Percentiles rank a stretch among this genome's conserved stretches.
Conservation (phyloP, 495 filamentous ascomycete species). For the Lasiosphaeria miniovina region DNA sequence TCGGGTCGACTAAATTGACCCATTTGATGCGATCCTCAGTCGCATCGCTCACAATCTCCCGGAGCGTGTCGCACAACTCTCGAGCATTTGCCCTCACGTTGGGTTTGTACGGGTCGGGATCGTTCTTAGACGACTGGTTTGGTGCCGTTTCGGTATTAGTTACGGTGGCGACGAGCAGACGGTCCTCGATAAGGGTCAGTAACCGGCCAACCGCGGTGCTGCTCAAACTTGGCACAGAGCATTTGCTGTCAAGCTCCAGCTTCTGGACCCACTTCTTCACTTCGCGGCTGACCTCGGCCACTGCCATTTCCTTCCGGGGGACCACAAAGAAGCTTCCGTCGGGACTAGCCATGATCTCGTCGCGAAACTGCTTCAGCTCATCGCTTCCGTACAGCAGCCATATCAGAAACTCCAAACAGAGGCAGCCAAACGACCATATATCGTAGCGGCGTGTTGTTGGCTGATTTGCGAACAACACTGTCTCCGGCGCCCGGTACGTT, state of each 20-base stretch:
- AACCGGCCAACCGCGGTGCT: slow-evolving; percentile 20
- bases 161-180: slow-evolving; percentile 22
- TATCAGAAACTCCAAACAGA: slow-evolving; percentile 33
- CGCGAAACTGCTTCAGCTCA: slow-evolving; percentile 17
- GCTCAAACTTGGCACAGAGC: no score
- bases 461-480: no score
- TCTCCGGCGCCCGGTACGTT: no score
- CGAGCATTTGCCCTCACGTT: no score
- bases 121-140: no score
- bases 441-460: slow-evolving; percentile 36
- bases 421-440: slow-evolving; percentile 41
- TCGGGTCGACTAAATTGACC: no score
- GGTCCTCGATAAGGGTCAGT: slow-evolving; percentile 17
- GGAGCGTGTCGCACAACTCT: no score
- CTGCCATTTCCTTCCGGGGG: background rate
- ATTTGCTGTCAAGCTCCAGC: slow-evolving; percentile 15
- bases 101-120: no score
- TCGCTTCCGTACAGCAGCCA: slow-evolving; percentile 35
- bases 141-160: no score
- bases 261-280: slow-evolving; percentile 2
- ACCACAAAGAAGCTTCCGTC: slow-evolving; percentile 5
- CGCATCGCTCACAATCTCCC: no score
- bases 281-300: slow-evolving; percentile 14
- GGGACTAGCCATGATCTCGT: slow-evolving; percentile 9
- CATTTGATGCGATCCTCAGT: no score